Percentiles rank a stretch among this genome's conserved stretches.
phyloP scores from a whole-genome alignment of 345 rosid genomes.

The Bruguiera sexangula region DNA sequence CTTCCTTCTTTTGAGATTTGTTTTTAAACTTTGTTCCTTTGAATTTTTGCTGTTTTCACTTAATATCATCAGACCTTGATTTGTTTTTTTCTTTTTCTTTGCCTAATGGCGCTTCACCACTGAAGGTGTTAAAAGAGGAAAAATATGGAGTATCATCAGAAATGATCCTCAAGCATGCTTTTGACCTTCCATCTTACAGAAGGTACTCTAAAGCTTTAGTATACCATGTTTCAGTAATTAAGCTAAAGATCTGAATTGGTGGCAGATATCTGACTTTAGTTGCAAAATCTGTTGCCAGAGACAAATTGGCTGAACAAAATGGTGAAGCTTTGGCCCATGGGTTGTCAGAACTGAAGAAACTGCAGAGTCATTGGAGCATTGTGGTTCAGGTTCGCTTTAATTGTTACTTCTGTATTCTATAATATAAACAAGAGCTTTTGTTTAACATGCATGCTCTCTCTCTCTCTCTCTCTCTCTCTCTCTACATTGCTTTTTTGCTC shows the following conservation, averaged over 20 bases:
- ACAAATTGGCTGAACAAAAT: slow-evolving; percentile 42
- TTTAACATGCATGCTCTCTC: too few relatives aligned
- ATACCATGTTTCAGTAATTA: slow-evolving; percentile 1
- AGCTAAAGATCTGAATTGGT: slow-evolving; percentile 8
- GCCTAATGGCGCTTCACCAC: neutral
- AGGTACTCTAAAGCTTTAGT: slow-evolving; percentile 39
- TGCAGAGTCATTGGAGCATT: slow-evolving; percentile 57
- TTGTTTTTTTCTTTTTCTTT: neutral
- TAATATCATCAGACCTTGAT: neutral
- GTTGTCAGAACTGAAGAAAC: slow-evolving; percentile 61
- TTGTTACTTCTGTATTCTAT: too few relatives aligned
- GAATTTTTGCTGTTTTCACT: neutral
- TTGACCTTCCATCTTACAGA: slow-evolving; percentile 50
- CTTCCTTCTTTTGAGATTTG: neutral
- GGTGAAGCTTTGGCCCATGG: slow-evolving; percentile 44
- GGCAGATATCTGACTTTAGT: slow-evolving; percentile 26
- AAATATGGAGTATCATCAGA: slow-evolving; percentile 42
- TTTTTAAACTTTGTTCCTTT: neutral
- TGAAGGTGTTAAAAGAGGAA: slow-evolving; percentile 42
- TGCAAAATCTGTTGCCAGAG: slow-evolving; percentile 40
- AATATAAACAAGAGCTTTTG: too few relatives aligned
- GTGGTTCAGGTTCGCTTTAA: slow-evolving; percentile 60
- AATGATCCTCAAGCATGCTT: slow-evolving; percentile 47
- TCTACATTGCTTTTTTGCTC: too few relatives aligned
- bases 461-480: too few relatives aligned